phyloP scores from a whole-genome alignment of 2,329 filamentous ascomycete species.

The Eutypa lata region DNA sequence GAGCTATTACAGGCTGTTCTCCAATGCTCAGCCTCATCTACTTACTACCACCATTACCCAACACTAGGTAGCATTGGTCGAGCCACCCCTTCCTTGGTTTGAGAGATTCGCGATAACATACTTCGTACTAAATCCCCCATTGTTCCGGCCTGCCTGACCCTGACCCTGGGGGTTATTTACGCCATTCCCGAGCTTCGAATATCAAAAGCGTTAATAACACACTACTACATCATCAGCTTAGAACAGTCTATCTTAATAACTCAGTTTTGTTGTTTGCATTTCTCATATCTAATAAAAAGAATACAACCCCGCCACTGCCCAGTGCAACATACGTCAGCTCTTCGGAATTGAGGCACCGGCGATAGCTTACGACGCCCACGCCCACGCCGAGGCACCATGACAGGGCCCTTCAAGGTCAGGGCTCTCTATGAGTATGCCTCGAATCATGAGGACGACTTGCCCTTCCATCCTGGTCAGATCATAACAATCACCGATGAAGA shows the following conservation, averaged over 20 bases:
- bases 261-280: neutral
- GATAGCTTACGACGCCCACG: conserved; percentile 12
- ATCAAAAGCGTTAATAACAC: neutral
- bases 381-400: conserved; percentile 52
- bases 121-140: conserved; percentile 5
- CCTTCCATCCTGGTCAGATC: conserved; percentile 79
- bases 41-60: neutral
- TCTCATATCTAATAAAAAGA: neutral
- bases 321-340: neutral
- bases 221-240: neutral
- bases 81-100: conserved; percentile 18
- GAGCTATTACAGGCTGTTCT: conserved; percentile 35
- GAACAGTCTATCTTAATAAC: neutral
- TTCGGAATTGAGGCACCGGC: conserved; percentile 6
- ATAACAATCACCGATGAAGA: conserved; percentile 93
- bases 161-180: neutral
- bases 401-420: conserved; percentile 86
- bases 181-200: neutral
- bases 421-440: conserved; percentile 93
- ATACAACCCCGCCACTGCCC: neutral
- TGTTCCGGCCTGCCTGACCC: conserved; percentile 6
- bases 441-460: conserved; percentile 90
- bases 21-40: conserved; percentile 28
- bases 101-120: conserved; percentile 8
- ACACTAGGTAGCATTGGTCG: conserved; percentile 1